A percentile compares a stretch with the other conserved stretches of the same genome.
Conservation (phyloP, 306 rosid genomes). For the Fragaria iinumae region DNA sequence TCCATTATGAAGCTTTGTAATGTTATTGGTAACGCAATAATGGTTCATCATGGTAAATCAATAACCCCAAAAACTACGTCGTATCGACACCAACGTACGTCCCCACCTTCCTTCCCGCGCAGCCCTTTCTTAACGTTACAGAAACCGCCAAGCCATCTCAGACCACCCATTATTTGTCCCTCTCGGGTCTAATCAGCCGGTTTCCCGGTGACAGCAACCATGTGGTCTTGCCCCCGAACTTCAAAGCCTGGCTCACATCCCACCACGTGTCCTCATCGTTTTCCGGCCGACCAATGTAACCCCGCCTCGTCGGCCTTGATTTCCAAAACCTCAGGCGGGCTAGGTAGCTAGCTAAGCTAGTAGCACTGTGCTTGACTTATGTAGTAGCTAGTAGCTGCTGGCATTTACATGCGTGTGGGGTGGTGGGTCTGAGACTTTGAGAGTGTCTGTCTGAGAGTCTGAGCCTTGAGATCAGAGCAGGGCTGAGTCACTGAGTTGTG, state of each 20-base stretch:
- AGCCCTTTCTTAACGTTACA: not conserved
- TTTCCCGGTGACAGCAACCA: not conserved
- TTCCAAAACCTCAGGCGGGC: not conserved
- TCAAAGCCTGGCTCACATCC: constrained; percentile 4
- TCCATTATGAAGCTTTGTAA: not conserved
- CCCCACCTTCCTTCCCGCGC: not conserved
- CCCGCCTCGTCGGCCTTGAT: constrained; percentile 21
- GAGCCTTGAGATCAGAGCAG: not conserved
- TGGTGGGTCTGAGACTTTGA: not conserved
- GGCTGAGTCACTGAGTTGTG: not conserved
- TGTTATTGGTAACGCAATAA: not conserved
- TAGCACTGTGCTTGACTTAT: not conserved
- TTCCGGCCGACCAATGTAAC: not conserved
- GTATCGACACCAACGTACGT: not conserved
- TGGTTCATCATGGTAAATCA: not conserved
- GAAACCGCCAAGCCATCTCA: constrained; percentile 9
- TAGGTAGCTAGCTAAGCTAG: not conserved
- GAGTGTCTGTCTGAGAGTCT: not conserved
- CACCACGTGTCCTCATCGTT: constrained; percentile 35
- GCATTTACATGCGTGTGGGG: not conserved
- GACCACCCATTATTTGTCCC: constrained; percentile 5
- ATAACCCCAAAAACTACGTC: not conserved
- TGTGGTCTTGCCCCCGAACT: not conserved
- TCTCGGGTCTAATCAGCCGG: not conserved
- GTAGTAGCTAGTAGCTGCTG: not conserved